phyloP scores from a whole-genome alignment of 177 flowering plant genomes.

The Telopea speciosissima region DNA sequence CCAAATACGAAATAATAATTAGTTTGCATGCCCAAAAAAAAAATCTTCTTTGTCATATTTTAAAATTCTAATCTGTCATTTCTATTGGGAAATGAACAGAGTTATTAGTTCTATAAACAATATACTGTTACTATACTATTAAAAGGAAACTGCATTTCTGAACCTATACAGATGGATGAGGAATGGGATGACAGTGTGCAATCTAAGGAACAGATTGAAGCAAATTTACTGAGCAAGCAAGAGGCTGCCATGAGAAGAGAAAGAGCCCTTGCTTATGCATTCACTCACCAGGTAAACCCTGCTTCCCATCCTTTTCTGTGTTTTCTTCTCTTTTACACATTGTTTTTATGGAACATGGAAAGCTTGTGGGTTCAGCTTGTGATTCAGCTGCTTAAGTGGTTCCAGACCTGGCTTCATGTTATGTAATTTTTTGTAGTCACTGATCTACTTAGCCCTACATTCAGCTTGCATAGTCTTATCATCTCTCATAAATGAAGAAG shows the following conservation, averaged over 20 bases:
- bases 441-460: background rate
- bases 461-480: background rate
- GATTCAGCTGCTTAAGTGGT: background rate
- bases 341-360: background rate
- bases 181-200: constrained; percentile 74
- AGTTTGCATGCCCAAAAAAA: background rate
- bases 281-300: constrained; percentile 71
- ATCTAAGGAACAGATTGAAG: constrained; percentile 79
- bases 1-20: background rate
- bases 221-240: constrained; percentile 46
- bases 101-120: background rate
- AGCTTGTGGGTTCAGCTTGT: background rate
- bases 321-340: background rate
- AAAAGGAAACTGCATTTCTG: background rate
- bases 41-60: background rate
- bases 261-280: constrained; percentile 85
- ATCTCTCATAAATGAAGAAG: background rate
- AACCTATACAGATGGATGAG: constrained; percentile 47
- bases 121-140: background rate
- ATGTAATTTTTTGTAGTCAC: background rate
- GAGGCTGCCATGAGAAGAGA: constrained; percentile 88
- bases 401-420: background rate
- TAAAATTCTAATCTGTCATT: no score
- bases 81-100: no score
- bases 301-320: background rate